Evolutionary conservation across 306 rosid genomes (phyloP), one percentile per base, ranked within the genome.

Genomic region (Alnus rubra): DNA sequence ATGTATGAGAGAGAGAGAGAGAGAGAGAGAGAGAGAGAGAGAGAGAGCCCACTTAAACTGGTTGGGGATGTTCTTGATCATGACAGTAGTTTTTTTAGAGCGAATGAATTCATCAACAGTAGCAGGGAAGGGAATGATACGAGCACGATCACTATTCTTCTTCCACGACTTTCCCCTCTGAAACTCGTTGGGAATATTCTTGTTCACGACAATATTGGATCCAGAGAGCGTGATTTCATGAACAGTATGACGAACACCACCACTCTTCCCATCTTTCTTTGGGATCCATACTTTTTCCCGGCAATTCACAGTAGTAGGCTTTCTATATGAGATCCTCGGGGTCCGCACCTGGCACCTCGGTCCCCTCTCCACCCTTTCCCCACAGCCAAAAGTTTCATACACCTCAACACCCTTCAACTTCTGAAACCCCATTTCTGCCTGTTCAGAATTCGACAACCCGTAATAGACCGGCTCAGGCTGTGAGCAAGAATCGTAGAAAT

Each of bases 31-130:
- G 54, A 13, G 7, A 31, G 0, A 18, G n/a, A 45, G 70, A 23
- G 19, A 53, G 54, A 35, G 54, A 16, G 56, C 35, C 58, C 52
- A 83, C 86, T 45, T 7, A 33, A 50, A 83, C 11, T 83, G 78
- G 50, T 71, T 59, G 0, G 83, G 83, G 4, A 83, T 63, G 71
- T 83, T 83, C 65, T 71, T 83, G 13, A 83, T 70, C 83, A 83
- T 83, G 1, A 79, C 83, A 14, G 86, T 75, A 0, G 81, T 83
- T 16, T 8, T 62, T 1, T n/a, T 60, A 2, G 64, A 47, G 31
- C 55, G 9, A 1, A 30, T 2, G 4, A 71, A 23, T 62, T 37
- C 73, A 37, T 77, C 73, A 10, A 75, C 1, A 2, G 69, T 64
- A 16, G 39, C 0, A 14, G 82, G 82, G 35, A 73, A 82, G 2